Percentiles rank a stretch among this genome's conserved stretches.
phyloP scores from a whole-genome alignment of 208 protist species.

The Porcisia hertigi region DNA sequence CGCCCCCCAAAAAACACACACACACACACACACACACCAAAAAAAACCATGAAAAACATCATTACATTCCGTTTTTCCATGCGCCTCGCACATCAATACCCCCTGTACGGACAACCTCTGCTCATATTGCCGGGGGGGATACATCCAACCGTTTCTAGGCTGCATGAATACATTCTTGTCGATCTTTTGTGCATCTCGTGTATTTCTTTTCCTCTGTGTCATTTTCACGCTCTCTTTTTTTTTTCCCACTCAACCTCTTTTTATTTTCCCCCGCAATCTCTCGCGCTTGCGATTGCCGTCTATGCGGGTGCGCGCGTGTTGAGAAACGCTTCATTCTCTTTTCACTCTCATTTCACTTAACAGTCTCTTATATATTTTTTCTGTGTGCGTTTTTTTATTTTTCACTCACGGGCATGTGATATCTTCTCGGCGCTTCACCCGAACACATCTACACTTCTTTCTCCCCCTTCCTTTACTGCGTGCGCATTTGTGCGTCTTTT shows the following conservation, averaged over 20 bases:
- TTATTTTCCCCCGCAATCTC: neutral
- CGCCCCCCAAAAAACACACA: too few species aligned
- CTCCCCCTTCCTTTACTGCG: neutral
- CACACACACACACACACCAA: neutral
- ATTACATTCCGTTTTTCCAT: neutral
- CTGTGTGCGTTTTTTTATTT: neutral
- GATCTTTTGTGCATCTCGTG: neutral
- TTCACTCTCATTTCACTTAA: neutral
- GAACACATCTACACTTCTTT: neutral
- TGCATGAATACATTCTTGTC: neutral
- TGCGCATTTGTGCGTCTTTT: conserved; percentile 6
- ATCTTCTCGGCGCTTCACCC: neutral
- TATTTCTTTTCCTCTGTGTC: too few species aligned
- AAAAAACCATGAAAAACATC: neutral
- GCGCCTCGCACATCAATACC: neutral
- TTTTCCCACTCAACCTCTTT: conserved; percentile 7
- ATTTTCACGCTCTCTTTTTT: neutral
- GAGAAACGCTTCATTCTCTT: neutral
- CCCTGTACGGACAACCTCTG: neutral
- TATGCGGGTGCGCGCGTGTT: neutral
- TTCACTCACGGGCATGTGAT: neutral
- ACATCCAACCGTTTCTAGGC: neutral
- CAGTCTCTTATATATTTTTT: neutral
- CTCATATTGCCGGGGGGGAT: neutral
- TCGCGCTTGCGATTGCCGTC: neutral